phyloP scores from a whole-genome alignment of 1,284 basidiomycete genomes.

The Irpex sp. region DNA sequence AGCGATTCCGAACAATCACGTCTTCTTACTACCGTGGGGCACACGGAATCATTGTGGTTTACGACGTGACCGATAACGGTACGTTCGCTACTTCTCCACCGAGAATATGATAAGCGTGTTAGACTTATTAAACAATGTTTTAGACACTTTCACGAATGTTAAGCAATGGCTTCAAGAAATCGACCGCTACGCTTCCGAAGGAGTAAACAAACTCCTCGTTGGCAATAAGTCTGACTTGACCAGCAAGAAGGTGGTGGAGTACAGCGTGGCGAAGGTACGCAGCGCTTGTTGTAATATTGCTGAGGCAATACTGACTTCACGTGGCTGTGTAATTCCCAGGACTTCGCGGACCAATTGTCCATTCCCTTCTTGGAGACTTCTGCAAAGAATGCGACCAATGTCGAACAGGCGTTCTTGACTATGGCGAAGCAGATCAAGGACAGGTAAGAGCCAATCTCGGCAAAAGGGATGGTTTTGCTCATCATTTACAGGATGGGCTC shows the following conservation, averaged over 20 bases:
- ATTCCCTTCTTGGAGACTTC: constrained; percentile 99
- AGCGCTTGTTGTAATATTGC: not conserved
- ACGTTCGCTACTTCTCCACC: constrained; percentile 19
- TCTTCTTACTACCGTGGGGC: constrained; percentile 97
- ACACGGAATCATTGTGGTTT: constrained; percentile 97
- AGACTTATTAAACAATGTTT: not conserved
- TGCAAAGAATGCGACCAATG: constrained; percentile 98
- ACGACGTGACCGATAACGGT: constrained; percentile 99
- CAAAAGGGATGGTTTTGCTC: constrained; percentile 1
- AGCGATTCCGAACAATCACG: constrained; percentile 98
- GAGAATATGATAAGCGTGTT: not conserved
- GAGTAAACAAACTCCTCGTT: constrained; percentile 96
- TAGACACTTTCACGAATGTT: constrained; percentile 96
- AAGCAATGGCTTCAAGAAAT: constrained; percentile 99
- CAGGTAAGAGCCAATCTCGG: constrained; percentile 48
- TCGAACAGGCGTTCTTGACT: constrained; percentile 99
- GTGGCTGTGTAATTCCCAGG: constrained; percentile 40
- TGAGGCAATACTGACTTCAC: constrained; percentile 4
- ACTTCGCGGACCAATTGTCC: constrained; percentile 93
- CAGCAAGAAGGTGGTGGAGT: constrained; percentile 99
- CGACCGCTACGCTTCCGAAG: constrained; percentile 97
- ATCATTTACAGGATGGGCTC: constrained; percentile 67
- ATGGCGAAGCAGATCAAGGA: constrained; percentile 99
- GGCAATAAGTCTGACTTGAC: constrained; percentile 99
- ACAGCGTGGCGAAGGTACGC: constrained; percentile 89